Conservation (phyloP, 2,329 filamentous ascomycete species). For the Phyllachora maydis region DNA sequence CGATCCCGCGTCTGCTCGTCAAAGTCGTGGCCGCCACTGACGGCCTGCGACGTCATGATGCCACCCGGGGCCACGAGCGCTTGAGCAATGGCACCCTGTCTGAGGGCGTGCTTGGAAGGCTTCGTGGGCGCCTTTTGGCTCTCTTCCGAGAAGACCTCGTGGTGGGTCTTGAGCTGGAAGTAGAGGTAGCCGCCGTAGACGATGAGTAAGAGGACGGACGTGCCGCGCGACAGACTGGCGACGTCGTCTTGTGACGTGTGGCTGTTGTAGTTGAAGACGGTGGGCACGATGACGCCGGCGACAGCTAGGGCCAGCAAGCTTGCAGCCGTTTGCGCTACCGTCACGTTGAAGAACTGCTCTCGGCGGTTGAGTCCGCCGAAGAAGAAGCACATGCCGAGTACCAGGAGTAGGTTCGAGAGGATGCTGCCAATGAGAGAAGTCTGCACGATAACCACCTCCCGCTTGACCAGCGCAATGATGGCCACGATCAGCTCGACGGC, state of each 20-base stretch:
- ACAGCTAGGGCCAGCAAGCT: slow-evolving; percentile 64
- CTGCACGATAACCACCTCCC: slow-evolving; percentile 69
- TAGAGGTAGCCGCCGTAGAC: slow-evolving; percentile 71
- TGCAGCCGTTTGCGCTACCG: slow-evolving; percentile 75
- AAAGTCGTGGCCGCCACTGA: slow-evolving; percentile 10
- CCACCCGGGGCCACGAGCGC: slow-evolving; percentile 18
- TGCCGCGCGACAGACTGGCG: slow-evolving; percentile 47
- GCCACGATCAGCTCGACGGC: slow-evolving; percentile 80
- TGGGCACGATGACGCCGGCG: slow-evolving; percentile 70
- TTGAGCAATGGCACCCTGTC: slow-evolving; percentile 14
- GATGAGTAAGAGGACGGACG: slow-evolving; percentile 59
- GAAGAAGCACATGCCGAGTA: slow-evolving; percentile 87
- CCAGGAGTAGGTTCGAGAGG: slow-evolving; percentile 72
- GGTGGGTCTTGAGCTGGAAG: slow-evolving; percentile 82
- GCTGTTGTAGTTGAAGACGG: slow-evolving; percentile 48
- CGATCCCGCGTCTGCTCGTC: slow-evolving; percentile 22
- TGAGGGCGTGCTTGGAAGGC: slow-evolving; percentile 14
- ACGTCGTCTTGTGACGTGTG: slow-evolving; percentile 24
- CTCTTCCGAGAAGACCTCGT: slow-evolving; percentile 57
- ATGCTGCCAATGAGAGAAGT: slow-evolving; percentile 86
- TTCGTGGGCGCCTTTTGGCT: slow-evolving; percentile 54
- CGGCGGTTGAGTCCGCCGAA: slow-evolving; percentile 58
- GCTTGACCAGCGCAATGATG: slow-evolving; percentile 57
- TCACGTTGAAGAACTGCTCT: slow-evolving; percentile 82
- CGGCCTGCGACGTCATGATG: no score